These are phyloP conservation scores for Dactylellina cionopaga DNA, from an alignment of 2,329 filamentous ascomycete species.

Conservation along the genomic window DNA sequence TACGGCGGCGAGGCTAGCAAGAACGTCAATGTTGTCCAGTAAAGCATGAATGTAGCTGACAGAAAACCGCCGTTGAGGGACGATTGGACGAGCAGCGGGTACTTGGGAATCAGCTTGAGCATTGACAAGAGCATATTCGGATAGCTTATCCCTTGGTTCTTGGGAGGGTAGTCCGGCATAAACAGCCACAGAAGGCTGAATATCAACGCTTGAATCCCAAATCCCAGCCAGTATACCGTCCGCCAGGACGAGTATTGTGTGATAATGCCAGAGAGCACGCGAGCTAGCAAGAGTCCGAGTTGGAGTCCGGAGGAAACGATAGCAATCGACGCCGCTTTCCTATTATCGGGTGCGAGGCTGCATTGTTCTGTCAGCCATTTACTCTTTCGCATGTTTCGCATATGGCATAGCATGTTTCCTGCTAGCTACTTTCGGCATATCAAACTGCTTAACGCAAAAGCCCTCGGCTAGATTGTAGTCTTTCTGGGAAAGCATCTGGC, in stretches of 20 bases:
- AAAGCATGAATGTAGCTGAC: constrained; percentile 71
- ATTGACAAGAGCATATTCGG: constrained; percentile 73
- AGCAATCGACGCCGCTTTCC: constrained; percentile 75
- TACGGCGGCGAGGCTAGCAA: constrained; percentile 77
- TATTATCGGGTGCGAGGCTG: constrained; percentile 72
- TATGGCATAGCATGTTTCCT: neutral
- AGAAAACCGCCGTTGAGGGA: constrained; percentile 73
- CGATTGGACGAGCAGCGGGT: constrained; percentile 76
- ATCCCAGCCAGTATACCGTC: constrained; percentile 79
- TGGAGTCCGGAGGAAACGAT: constrained; percentile 80
- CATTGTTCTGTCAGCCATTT: neutral
- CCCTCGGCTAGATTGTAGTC: neutral
- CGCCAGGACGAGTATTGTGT: constrained; percentile 79
- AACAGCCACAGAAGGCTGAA: constrained; percentile 73
- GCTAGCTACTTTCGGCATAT: neutral
- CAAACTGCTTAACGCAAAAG: neutral
- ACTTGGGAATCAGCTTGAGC: constrained; percentile 69
- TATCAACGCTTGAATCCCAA: constrained; percentile 76
- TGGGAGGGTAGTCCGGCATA: constrained; percentile 83
- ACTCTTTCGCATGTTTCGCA: neutral
- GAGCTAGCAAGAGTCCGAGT: constrained; percentile 78
- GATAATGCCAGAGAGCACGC: constrained; percentile 78
- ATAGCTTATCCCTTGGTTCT: constrained; percentile 76
- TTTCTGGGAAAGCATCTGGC: too few relatives aligned
- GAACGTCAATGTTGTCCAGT: constrained; percentile 83